Conservation (phyloP, 257 asterid genomes). For the Penstemon barbatus region DNA sequence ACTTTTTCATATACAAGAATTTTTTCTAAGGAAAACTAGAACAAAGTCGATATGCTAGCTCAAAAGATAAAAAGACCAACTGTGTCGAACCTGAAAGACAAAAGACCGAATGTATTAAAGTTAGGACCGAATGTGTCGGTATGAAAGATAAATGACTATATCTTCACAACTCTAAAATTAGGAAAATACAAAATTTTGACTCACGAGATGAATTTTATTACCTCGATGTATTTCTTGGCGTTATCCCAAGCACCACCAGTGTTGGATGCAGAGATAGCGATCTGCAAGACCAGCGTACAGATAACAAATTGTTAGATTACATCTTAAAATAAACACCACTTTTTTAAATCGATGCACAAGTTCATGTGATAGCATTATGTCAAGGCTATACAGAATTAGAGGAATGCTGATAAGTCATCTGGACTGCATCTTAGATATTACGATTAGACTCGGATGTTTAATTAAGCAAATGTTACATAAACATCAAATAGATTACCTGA, state of each 20-base stretch:
- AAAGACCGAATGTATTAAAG: too few species aligned
- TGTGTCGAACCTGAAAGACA: too few species aligned
- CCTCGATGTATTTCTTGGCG: slow-evolving; percentile 51
- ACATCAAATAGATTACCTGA: slow-evolving; percentile 32
- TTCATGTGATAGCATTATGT: neutral
- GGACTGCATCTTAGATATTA: neutral
- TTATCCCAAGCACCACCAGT: slow-evolving; percentile 54
- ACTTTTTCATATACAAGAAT: neutral
- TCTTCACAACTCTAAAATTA: too few species aligned
- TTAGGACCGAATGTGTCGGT: too few species aligned
- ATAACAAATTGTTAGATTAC: neutral
- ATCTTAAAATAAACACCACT: neutral
- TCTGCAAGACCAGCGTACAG: slow-evolving; percentile 25
- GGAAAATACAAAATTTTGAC: too few species aligned
- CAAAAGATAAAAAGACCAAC: too few species aligned
- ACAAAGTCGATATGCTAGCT: neutral
- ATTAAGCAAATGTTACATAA: neutral
- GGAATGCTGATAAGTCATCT: neutral
- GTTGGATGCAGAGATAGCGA: slow-evolving; percentile 54
- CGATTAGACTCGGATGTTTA: neutral
- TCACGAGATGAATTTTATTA: neutral
- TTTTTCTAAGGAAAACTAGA: too few species aligned
- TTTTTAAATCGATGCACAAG: too few species aligned
- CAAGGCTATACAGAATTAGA: neutral
- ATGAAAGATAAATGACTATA: too few species aligned